Evolutionary conservation across 2,329 filamentous ascomycete species (phyloP), one percentile per base, ranked within the genome.

Genomic region (Penicillium frequentans): DNA sequence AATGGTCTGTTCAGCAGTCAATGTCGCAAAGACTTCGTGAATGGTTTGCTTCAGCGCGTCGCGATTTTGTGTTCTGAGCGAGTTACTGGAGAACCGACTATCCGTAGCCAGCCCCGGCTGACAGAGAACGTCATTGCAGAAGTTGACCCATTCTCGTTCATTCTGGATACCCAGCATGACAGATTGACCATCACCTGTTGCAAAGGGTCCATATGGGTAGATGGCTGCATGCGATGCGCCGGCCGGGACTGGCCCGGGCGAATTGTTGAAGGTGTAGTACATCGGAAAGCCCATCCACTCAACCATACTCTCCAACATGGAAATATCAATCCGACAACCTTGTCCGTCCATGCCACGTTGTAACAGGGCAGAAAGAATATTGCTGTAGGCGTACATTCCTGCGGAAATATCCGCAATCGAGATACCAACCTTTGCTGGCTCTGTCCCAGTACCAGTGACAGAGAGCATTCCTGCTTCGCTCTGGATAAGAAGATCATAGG

Each of bases 101-200:
- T 85, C 80, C 1, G 70, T 71, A 0, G 76, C 74, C 1, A 84
- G 59, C 0, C 70, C 72, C 0, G 73, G 69, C 45, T 79, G 70
- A 0, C 69, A 72, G 4, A 85, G 69, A 1, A 85, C 81, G 2
- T 75, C 65, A 0, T 67, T 65, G 55, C 81, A 83, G 13, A 85
- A 77, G 6, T 71, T 81, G 1, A 62, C 69, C 82, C 82, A 84
- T 62, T 85, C 83, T 3, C 82, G 73, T 69, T 84, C 82, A 57
- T 85, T 85, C 62, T 86, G 83, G 23, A 85, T 76, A 0, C 82
- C 83, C 4, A 85, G 68, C 80, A 84, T 84, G 14, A 85, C 82
- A 0, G 78, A 76, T 0, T 75, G 75, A 0, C 76, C 77, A 10
- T 77, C 76, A 0, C 78, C 79, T 0, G 81, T 79, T 35, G 78